phyloP scores from a whole-genome alignment of 768 basidiomycete genomes.

The Pleurotus pulmonarius region DNA sequence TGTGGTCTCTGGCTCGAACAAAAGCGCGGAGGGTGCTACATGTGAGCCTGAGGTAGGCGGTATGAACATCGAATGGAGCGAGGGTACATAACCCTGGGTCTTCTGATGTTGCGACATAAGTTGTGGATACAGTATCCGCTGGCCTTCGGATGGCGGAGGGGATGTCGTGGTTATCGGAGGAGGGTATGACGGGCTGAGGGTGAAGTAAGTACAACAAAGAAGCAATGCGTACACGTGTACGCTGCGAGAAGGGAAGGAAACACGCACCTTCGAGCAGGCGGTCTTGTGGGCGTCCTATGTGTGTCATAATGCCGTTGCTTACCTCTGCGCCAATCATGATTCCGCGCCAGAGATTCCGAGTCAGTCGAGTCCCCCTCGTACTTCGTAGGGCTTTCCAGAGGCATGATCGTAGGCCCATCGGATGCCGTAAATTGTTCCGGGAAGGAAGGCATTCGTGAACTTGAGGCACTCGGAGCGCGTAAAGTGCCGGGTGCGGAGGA shows the following conservation, averaged over 20 bases:
- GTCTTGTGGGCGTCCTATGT: conserved; percentile 23
- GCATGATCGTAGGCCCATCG: conserved; percentile 41
- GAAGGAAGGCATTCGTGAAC: conserved; percentile 32
- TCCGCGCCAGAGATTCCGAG: conserved; percentile 32
- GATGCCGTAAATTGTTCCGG: conserved; percentile 24
- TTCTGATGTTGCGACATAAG: conserved; percentile 81
- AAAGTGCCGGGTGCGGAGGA: conserved; percentile 16
- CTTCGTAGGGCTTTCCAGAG: conserved; percentile 62
- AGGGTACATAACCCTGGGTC: conserved; percentile 74
- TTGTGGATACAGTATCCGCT: conserved; percentile 55
- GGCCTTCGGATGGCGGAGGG: conserved; percentile 49
- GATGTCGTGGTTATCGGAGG: conserved; percentile 71
- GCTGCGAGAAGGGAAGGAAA: not conserved
- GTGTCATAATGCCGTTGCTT: conserved; percentile 18
- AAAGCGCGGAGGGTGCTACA: conserved; percentile 35
- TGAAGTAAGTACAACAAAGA: not conserved
- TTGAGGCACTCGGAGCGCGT: conserved; percentile 22
- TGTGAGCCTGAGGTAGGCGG: conserved; percentile 28
- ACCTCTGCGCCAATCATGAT: conserved; percentile 20
- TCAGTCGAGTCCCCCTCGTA: conserved; percentile 48
- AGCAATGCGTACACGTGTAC: conserved; percentile 7
- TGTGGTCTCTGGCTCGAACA: conserved; percentile 36
- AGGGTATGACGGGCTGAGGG: conserved; percentile 33
- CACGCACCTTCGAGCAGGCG: conserved; percentile 31
- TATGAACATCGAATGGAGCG: conserved; percentile 71